Conservation (phyloP, 352 stramenopile species). For the Phytophthora pini region DNA sequence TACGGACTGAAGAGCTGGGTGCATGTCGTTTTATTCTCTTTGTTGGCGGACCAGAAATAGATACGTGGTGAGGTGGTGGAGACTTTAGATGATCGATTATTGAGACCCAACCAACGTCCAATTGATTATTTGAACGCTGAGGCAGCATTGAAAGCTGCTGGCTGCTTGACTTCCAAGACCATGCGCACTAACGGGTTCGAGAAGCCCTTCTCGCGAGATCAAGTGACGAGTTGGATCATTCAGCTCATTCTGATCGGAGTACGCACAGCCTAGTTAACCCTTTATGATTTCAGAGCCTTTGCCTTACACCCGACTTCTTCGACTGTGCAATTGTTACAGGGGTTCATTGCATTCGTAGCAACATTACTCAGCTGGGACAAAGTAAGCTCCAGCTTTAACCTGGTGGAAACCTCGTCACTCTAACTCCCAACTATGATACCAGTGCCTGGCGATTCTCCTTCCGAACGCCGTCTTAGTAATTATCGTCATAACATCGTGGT, state of each 20-base stretch:
- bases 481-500: conserved; percentile 68
- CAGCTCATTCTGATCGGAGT: conserved; percentile 78
- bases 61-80: too few species aligned
- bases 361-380: conserved; percentile 62
- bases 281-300: not conserved
- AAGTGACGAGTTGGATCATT: conserved; percentile 79
- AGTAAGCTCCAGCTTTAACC: conserved; percentile 25
- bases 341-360: conserved; percentile 72
- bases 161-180: not conserved
- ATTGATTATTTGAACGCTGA: conserved; percentile 8
- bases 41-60: not conserved
- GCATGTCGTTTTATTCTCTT: conserved; percentile 1
- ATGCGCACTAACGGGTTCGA: conserved; percentile 81
- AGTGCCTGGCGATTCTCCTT: conserved; percentile 74
- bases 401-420: too few species aligned
- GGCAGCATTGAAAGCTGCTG: conserved; percentile 1
- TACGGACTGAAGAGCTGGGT: conserved; percentile 23
- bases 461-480: conserved; percentile 65
- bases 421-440: not conserved
- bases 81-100: not conserved
- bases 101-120: not conserved
- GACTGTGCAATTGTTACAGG: conserved; percentile 32
- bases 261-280: conserved; percentile 12
- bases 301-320: not conserved
- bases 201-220: conserved; percentile 79